phyloP scores from a whole-genome alignment of 179 eudicot genomes.

The Silene vulgaris region DNA sequence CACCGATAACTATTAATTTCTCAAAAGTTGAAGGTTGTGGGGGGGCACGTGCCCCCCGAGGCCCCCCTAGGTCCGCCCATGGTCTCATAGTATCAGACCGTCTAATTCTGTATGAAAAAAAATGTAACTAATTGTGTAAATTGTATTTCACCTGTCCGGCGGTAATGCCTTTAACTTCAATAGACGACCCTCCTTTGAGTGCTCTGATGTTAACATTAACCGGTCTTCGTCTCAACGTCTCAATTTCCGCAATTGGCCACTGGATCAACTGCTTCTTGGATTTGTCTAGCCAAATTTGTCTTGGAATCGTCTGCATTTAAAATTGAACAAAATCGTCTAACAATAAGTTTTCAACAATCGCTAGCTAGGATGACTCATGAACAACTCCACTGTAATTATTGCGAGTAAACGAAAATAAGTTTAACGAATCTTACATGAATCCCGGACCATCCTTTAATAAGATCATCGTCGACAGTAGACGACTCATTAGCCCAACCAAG shows the following conservation, averaged over 20 bases:
- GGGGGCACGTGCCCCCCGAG: too few relatives aligned
- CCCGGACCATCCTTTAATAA: slow-evolving; percentile 49
- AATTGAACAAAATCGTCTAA: neutral
- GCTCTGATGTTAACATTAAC: slow-evolving; percentile 20
- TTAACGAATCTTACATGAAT: slow-evolving; percentile 35
- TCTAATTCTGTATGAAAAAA: too few relatives aligned
- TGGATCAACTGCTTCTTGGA: slow-evolving; percentile 28
- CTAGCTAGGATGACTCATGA: too few relatives aligned
- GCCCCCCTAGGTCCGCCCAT: too few relatives aligned
- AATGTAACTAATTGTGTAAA: too few relatives aligned
- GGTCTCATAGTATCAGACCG: too few relatives aligned
- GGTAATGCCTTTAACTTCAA: slow-evolving; percentile 41
- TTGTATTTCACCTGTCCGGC: slow-evolving; percentile 42
- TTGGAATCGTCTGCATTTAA: neutral
- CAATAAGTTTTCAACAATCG: too few relatives aligned
- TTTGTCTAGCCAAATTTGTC: slow-evolving; percentile 28
- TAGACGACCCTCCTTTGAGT: slow-evolving; percentile 35
- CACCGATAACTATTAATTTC: too few relatives aligned
- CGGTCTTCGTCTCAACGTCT: slow-evolving; percentile 35
- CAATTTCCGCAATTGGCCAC: slow-evolving; percentile 58
- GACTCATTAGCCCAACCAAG: slow-evolving; percentile 59
- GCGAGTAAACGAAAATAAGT: neutral
- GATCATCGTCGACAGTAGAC: slow-evolving; percentile 17
- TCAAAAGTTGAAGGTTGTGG: too few relatives aligned
- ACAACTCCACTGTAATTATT: neutral